Conservation (phyloP, 2,329 filamentous ascomycete genomes). For the Phialophora macrospora region DNA sequence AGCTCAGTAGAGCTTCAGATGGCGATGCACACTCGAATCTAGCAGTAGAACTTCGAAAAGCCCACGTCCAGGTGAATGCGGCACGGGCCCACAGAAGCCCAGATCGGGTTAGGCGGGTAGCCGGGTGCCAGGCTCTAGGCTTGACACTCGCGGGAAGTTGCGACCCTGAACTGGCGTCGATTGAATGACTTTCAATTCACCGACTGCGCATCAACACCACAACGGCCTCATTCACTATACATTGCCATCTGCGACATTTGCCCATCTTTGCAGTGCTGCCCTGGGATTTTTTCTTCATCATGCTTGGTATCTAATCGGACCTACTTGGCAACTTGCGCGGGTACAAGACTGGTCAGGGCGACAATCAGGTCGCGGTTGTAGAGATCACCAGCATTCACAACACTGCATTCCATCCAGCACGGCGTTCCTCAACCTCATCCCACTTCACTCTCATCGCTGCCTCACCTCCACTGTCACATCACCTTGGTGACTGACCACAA, state of each 20-base stretch:
- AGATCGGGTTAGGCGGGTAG: neutral
- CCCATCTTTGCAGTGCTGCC: conserved; percentile 2
- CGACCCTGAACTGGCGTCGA: neutral
- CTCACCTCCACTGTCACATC: conserved; percentile 8
- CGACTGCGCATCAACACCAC: conserved; percentile 14
- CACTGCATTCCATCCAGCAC: neutral
- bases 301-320: conserved; percentile 13
- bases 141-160: neutral
- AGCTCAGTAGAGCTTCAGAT: neutral
- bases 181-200: conserved; percentile 11
- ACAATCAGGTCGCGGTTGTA: conserved; percentile 31
- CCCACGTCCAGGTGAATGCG: neutral
- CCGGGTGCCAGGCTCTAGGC: neutral
- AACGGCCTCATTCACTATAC: neutral
- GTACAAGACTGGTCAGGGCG: conserved; percentile 13
- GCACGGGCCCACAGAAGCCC: neutral
- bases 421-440: neutral
- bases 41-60: neutral
- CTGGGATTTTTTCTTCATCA: conserved; percentile 5
- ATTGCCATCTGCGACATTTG: conserved; percentile 18
- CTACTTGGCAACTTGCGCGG: conserved; percentile 7
- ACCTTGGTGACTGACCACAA: conserved; percentile 12
- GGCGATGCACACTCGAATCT: neutral
- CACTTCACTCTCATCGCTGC: conserved; percentile 11
- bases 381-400: conserved; percentile 28